Evolutionary conservation across 768 basidiomycete genomes (phyloP), one percentile per base, ranked within the genome.

Genomic region (Rossbeevera mucosa): DNA sequence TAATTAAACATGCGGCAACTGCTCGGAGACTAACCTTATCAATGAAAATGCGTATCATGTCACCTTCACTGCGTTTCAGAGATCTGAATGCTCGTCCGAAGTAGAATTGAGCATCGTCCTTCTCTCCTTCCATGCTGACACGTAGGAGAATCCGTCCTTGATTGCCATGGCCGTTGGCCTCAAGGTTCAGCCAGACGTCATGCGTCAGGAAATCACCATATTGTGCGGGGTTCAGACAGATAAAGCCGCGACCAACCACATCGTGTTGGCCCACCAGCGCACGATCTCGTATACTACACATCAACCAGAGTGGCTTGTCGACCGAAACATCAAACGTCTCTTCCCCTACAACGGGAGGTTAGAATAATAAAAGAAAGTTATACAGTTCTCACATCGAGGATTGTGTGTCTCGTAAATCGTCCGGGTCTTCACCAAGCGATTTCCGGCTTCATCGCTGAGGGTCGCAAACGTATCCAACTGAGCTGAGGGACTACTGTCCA

Each of bases 81-180:
- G 86, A 91, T 43, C 95, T 79, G 78, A 99, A 99, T 3, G 87
- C 95, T 28, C 94, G 80, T 24, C 96, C 96, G 63, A 98, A 99
- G 76, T 89, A 94, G 75, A 96, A 99, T 59, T 90, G 90, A 7
- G 93, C 91, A 66, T 99, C 96, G 61, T 96, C 94, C 71, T 95
- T 94, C 77, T 98, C 96, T 48, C 94, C 94, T 64, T 99, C 96
- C 94, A 98, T 96, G 64, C 92, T 94, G 52, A 98, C 80, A 18
- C 96, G 81, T 28, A 96, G 74, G 31, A 96, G 72, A 46, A 97
- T 79, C 29, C 92, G 81, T 5, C 96, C 94, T 49, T 83, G 79
- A 22, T 68, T 62, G 1, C 68, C 66, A 41, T 70, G 62, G 18
- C 66, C 62, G 43, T 52, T 36, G 0, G 86, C 83, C 64, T 97